phyloP scores from a whole-genome alignment of 495 filamentous ascomycete species.

The Tuber aestivum region DNA sequence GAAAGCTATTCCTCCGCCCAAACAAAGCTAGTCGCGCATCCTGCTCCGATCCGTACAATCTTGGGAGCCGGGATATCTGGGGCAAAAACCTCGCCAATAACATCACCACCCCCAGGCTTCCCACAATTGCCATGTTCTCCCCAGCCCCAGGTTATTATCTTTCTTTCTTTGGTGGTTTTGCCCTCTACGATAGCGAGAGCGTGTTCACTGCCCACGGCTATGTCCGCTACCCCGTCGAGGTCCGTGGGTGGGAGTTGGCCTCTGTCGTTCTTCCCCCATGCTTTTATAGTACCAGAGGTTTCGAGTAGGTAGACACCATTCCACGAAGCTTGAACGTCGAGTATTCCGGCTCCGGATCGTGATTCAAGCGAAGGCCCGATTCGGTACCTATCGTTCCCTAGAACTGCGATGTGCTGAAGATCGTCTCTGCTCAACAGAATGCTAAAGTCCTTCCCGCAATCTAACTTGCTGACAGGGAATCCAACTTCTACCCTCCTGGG shows the following conservation, averaged over 20 bases:
- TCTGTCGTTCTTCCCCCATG: constrained; percentile 77
- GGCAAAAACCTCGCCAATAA: constrained; percentile 47
- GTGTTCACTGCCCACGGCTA: constrained; percentile 87
- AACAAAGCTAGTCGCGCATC: constrained; percentile 85
- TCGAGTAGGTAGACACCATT: constrained; percentile 65
- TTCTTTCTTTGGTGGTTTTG: constrained; percentile 38
- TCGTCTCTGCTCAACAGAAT: constrained; percentile 55
- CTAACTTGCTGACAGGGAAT: constrained; percentile 56
- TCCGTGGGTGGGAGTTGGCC: constrained; percentile 65
- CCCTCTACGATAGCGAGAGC: constrained; percentile 59
- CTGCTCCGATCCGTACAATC: constrained; percentile 62
- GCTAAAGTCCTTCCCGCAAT: constrained; percentile 79
- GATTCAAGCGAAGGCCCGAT: constrained; percentile 42
- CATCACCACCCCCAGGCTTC: constrained; percentile 55
- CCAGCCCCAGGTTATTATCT: constrained; percentile 81
- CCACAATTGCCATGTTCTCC: constrained; percentile 97
- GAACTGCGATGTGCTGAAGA: constrained; percentile 54
- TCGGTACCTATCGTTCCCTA: constrained; percentile 47
- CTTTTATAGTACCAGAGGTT: constrained; percentile 51
- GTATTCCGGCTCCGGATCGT: constrained; percentile 62
- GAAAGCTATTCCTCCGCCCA: constrained; percentile 38
- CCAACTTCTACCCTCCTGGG: constrained; percentile 58
- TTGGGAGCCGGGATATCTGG: constrained; percentile 26
- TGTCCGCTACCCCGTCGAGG: constrained; percentile 49
- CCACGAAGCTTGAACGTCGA: constrained; percentile 54